A percentile compares a stretch with the other conserved stretches of the same genome.
Conservation (phyloP, 2,329 filamentous ascomycete species). For the Aspergillus sp. region DNA sequence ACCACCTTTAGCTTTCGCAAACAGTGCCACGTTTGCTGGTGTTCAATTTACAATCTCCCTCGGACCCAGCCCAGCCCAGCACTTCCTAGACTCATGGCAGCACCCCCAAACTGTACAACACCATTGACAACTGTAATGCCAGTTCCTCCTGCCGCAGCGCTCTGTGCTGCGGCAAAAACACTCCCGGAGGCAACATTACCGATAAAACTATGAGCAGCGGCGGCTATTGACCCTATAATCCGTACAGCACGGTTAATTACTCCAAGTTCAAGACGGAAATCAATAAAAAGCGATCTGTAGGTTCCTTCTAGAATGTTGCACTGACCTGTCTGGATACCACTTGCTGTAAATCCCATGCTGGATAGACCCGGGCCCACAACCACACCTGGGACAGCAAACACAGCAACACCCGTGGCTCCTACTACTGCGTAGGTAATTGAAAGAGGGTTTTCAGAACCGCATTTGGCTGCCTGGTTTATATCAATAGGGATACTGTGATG, state of each 20-base stretch:
- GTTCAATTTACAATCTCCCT: neutral
- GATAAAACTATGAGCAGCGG: slow-evolving; percentile 4
- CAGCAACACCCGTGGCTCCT: neutral
- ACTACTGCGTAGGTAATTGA: neutral
- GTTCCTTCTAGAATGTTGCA: neutral
- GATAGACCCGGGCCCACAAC: neutral
- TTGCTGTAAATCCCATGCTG: neutral
- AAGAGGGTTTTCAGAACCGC: neutral
- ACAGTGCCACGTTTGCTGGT: no score
- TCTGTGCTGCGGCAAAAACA: slow-evolving; percentile 5
- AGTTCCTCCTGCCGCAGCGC: slow-evolving; percentile 6
- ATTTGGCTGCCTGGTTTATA: neutral
- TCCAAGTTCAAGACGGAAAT: neutral
- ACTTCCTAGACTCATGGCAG: neutral
- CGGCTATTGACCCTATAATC: slow-evolving; percentile 4
- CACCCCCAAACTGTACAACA: slow-evolving; percentile 1
- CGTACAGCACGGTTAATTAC: neutral
- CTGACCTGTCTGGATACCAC: neutral
- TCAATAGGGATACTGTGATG: no score
- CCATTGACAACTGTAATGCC: slow-evolving; percentile 4
- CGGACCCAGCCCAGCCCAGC: slow-evolving; percentile 1
- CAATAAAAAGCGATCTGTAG: neutral
- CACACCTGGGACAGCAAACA: neutral
- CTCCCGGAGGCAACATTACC: slow-evolving; percentile 7
- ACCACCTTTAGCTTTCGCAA: no score